These are phyloP conservation scores for Crithidia brevicula DNA, from an alignment of 208 protist genomes.

Conservation along the genomic window DNA sequence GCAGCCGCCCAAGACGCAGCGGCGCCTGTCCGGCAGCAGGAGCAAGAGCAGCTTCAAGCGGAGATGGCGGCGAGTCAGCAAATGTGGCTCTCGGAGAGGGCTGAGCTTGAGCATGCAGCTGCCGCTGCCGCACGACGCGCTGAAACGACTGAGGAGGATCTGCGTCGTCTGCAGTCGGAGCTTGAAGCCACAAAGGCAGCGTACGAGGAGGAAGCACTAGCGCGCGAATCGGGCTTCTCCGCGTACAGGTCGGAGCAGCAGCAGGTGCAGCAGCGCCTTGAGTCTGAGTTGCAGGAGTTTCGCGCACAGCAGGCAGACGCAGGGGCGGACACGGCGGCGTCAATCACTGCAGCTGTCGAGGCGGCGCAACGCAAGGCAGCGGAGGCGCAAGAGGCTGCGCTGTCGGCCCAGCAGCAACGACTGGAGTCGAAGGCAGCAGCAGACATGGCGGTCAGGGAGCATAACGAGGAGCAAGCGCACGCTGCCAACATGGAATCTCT, in stretches of 20 bases:
- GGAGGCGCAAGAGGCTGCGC: slow-evolving; percentile 27
- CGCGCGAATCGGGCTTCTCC: not conserved
- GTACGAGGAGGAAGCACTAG: slow-evolving; percentile 10
- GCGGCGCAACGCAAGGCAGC: slow-evolving; percentile 5
- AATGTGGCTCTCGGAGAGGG: not conserved
- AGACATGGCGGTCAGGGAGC: not conserved
- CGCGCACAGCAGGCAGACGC: slow-evolving; percentile 7
- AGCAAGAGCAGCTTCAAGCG: not conserved
- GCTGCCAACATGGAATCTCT: not conserved
- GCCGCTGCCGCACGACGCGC: slow-evolving; percentile 12
- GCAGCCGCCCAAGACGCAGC: not conserved
- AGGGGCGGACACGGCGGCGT: slow-evolving; percentile 3
- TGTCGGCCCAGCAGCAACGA: slow-evolving; percentile 23
- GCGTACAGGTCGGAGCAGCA: slow-evolving; percentile 11
- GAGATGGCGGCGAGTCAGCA: not conserved
- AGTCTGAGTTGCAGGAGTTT: not conserved
- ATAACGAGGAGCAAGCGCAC: not conserved
- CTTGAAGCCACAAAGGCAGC: not conserved
- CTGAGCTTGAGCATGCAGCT: not conserved
- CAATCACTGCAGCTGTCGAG: slow-evolving; percentile 6
- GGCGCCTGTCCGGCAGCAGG: not conserved
- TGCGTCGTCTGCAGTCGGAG: not conserved
- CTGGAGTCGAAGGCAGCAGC: not conserved
- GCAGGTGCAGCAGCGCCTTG: slow-evolving; percentile 14
- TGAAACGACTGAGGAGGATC: not conserved